Evolutionary conservation across 257 asterid genomes (phyloP).

Genomic region (Eucommia ulmoides): DNA sequence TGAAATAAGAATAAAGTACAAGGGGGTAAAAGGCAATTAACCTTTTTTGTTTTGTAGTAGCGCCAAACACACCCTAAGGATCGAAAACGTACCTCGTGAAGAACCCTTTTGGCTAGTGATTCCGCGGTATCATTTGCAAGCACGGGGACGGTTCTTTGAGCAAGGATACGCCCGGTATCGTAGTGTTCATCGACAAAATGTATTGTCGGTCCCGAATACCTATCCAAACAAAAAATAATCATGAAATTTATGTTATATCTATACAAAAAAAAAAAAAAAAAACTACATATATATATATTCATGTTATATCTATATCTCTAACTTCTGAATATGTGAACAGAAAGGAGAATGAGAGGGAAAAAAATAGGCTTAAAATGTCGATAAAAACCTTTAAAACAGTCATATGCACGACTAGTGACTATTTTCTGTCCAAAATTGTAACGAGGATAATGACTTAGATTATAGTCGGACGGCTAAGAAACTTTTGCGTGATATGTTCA

Average conservation of each 20-base stretch:
- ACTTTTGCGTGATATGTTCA: no score
- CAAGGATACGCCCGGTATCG: constrained; percentile 80
- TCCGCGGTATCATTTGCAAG: constrained; percentile 67
- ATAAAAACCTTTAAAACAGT: not conserved
- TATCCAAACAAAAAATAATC: constrained; percentile 7
- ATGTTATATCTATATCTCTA: not conserved
- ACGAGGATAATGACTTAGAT: no score
- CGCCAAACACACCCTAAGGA: no score
- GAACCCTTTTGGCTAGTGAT: constrained; percentile 71
- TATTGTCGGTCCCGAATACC: constrained; percentile 77
- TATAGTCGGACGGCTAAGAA: not conserved
- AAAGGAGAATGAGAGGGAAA: not conserved
- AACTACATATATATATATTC: not conserved
- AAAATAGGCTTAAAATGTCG: not conserved
- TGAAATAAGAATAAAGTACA: no score
- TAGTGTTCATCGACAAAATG: constrained; percentile 72
- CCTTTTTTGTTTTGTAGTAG: no score
- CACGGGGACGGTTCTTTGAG: constrained; percentile 75
- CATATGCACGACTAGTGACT: no score
- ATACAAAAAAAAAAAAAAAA: not conserved
- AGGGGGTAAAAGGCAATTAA: no score
- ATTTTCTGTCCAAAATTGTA: no score
- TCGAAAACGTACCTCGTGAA: constrained; percentile 82
- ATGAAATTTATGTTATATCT: no score
- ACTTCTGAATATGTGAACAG: not conserved